Base-by-base conservation (phyloP, 2,329 filamentous ascomycete species). In the Fusarium cicatricum region DNA sequence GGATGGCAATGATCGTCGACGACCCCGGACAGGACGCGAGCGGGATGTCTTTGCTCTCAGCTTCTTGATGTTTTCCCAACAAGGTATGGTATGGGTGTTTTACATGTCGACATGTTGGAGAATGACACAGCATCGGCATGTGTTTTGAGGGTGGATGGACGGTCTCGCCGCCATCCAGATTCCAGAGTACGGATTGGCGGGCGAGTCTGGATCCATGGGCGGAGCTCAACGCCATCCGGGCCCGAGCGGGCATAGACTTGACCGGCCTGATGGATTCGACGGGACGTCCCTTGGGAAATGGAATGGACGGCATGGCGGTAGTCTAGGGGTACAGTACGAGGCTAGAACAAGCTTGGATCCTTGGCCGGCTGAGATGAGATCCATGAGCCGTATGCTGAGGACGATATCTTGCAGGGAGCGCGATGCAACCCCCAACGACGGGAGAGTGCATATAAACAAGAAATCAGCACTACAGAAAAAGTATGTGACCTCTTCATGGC, bases 401-500 rank as follows among this genome's bases (percentile, higher is more conserved):
- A 11, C 31, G 15, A 14, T 11, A 32, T n/a, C 16, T 28, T 36
- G 17, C 46, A 32, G 3, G 29, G 28, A 37, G 19, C 19, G 21
- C 34, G 31, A 49, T 61, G 60, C 55, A 63, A 64, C 60, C 52
- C 37, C n/a, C 34, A 43, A 16, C 23, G 11, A 55, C 46, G 31
- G 11, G 15, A 23, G 26, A 42, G 32, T 49, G 45, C 38, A 56
- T 55, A 10, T 51, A 31, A 60, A 45, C 55, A 60, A 55, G 42
- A 44, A 43, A 61, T 50, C 37, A 34, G 34, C 42, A 43, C 43
- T 47, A 45, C 5, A 11, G 12, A 21, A 21, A 49, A 36, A 38
- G 23, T 64, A 57, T 57, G 60, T 64, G 60, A 58, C 56, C 52
- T 46, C 36, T 36, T 31, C 17, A 49, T 64, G 60, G 52, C n/a